Evolutionary conservation across 441 rosid genomes (phyloP).

Genomic region (Corymbia calophylla): DNA sequence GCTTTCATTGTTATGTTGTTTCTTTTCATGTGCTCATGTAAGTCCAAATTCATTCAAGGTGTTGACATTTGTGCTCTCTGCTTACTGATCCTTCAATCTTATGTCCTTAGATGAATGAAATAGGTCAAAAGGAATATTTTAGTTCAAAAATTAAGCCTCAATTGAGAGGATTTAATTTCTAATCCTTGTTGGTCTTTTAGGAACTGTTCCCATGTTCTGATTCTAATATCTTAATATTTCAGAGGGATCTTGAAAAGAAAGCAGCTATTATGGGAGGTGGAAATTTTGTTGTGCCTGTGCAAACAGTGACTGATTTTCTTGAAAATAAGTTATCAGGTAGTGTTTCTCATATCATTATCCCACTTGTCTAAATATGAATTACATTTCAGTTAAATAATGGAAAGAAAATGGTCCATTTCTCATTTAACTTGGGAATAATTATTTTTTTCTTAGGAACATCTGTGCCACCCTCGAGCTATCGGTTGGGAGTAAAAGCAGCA

Average conservation of each 20-base stretch:
- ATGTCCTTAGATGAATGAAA: not conserved
- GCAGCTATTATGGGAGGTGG: slow-evolving; percentile 92
- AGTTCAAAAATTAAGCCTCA: not conserved
- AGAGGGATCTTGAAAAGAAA: slow-evolving; percentile 87
- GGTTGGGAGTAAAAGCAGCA: slow-evolving; percentile 79
- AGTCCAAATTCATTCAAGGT: not conserved
- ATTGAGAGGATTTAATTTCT: not conserved
- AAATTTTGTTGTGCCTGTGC: slow-evolving; percentile 72
- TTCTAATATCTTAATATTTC: slow-evolving; percentile 9
- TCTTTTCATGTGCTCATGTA: not conserved
- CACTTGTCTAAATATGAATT: not conserved
- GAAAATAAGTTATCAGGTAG: slow-evolving; percentile 68
- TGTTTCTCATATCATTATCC: not conserved
- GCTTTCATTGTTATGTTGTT: not conserved
- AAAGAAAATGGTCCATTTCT: not conserved
- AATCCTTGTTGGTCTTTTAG: not conserved
- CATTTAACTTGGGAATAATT: slow-evolving; percentile 4
- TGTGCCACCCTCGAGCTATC: slow-evolving; percentile 84
- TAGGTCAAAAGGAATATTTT: not conserved
- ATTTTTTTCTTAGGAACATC: slow-evolving; percentile 33
- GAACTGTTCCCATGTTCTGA: not conserved
- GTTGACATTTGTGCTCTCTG: not conserved
- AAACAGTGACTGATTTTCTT: slow-evolving; percentile 74
- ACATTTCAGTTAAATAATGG: not conserved
- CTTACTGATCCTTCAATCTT: not conserved